These are phyloP conservation scores for Perkinsus olseni DNA, from an alignment of 169 alveolate genomes.

Conservation along the genomic window DNA sequence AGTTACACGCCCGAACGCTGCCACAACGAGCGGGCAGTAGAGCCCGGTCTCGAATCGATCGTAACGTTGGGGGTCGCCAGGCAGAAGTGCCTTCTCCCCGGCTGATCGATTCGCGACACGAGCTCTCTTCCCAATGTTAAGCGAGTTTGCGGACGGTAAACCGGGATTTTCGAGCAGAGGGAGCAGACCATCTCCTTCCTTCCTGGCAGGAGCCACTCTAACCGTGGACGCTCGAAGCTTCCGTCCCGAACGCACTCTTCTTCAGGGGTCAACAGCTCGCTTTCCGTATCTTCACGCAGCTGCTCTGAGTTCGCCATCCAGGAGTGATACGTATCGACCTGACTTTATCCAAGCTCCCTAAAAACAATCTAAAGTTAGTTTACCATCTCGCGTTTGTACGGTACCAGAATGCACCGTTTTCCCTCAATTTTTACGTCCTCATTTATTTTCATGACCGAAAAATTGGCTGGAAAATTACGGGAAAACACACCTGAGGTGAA, in stretches of 20 bases:
- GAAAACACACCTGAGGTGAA: no score
- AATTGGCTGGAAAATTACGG: neutral
- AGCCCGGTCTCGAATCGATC: no score
- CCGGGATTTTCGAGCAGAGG: no score
- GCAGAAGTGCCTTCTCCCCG: no score
- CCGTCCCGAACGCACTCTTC: neutral
- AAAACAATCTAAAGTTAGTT: no score
- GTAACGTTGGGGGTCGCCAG: no score
- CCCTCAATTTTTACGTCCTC: neutral
- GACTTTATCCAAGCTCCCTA: neutral
- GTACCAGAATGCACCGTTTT: neutral
- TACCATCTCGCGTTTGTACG: neutral
- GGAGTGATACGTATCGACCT: neutral
- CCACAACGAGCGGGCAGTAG: no score
- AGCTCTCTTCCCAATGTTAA: no score
- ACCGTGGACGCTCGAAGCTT: neutral
- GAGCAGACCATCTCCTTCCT: no score
- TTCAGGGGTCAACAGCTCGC: neutral
- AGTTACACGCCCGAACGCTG: no score
- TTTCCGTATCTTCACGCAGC: neutral
- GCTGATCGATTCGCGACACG: no score
- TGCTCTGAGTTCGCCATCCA: neutral
- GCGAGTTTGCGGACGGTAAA: no score
- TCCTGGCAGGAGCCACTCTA: neutral
- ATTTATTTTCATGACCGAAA: neutral